Evolutionary conservation across 495 filamentous ascomycete genomes (phyloP), one percentile per base, ranked within the genome.

Genomic region (Podospora bellae-mahoneyi): DNA sequence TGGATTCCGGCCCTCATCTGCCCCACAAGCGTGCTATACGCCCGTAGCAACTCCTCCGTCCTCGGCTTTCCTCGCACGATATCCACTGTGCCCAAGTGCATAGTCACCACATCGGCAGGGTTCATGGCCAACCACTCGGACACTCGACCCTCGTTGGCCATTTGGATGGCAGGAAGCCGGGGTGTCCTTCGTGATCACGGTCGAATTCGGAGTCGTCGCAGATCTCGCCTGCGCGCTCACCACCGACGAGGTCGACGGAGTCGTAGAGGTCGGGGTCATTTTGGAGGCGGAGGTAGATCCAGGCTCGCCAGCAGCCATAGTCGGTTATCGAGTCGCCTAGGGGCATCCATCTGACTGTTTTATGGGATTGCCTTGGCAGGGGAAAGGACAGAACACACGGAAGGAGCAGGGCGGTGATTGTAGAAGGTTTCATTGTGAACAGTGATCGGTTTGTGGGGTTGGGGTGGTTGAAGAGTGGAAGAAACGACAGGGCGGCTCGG

Each of bases 1-100:
- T 3, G 81, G 77, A 69, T 84, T 85, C 32, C 71, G 76, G 13
- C 64, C 75, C 83, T 74, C 83, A 85, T 85, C 18, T 76, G 74
- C 9, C 67, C 70, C 1, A 85, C 73, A 4, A 85, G 69, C 59
- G 77, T 84, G 19, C 75, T 80, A 68, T 82, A 84, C 4, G 83
- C 83, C 7, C 75, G 72, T 44, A 84, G 78, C 70, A 84, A 83
- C 26, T 83, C 78, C 28, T 66, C 65, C 4, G 73, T 69, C 6
- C 72, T 72, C 74, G 81, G 79, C 73, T 75, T 81, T 71, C 81
- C 76, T 68, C 79, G 78, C 28, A 81, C 78, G 48, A 84, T 83
- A 71, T 85, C 83, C 68, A 84, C 84, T 19, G 83, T 85, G 48
- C 83, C 83, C 16, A 85, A 76, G 63, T 84, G 82, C 81, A 84